A percentile compares a stretch with the other conserved stretches of the same genome.
phyloP scores from a whole-genome alignment of 1,139 yeast species.

The Blastobotrys petasosporus region DNA sequence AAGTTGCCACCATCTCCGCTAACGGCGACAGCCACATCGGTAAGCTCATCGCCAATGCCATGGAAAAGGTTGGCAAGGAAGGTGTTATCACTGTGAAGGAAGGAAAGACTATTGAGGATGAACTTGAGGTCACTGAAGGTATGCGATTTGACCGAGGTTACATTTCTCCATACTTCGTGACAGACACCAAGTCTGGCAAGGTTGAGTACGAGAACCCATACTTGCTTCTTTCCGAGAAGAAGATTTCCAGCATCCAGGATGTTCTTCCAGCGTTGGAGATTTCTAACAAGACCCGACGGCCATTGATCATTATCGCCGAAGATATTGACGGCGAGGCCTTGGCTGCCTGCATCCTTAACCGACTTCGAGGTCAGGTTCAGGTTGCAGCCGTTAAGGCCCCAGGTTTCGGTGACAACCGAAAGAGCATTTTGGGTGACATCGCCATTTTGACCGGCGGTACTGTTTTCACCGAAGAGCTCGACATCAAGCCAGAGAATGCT shows the following conservation, averaged over 20 bases:
- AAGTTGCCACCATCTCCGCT: slow-evolving; percentile 98
- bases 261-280: slow-evolving; percentile 90
- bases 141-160: slow-evolving; percentile 99
- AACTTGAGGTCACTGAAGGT: slow-evolving; percentile 97
- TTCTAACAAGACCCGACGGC: slow-evolving; percentile 93
- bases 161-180: slow-evolving; percentile 96
- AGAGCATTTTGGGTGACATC: slow-evolving; percentile 94
- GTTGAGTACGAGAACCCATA: slow-evolving; percentile 97
- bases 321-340: slow-evolving; percentile 98
- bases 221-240: slow-evolving; percentile 85
- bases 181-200: slow-evolving; percentile 94
- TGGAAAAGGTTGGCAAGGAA: slow-evolving; percentile 99
- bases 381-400: slow-evolving; percentile 99
- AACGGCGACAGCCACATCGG: slow-evolving; percentile 97
- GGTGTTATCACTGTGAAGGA: slow-evolving; percentile 98
- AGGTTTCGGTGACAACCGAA: slow-evolving; percentile 99
- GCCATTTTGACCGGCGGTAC: slow-evolving; percentile 97
- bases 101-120: slow-evolving; percentile 96
- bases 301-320: slow-evolving; percentile 90
- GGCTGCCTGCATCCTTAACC: slow-evolving; percentile 97
- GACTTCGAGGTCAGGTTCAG: slow-evolving; percentile 97
- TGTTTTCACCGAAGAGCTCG: slow-evolving; percentile 97
- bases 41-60: slow-evolving; percentile 86
- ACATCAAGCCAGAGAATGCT: slow-evolving; percentile 94
- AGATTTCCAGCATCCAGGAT: slow-evolving; percentile 88